phyloP scores from a whole-genome alignment of 2,329 filamentous ascomycete genomes.

The Penicillium sp. region DNA sequence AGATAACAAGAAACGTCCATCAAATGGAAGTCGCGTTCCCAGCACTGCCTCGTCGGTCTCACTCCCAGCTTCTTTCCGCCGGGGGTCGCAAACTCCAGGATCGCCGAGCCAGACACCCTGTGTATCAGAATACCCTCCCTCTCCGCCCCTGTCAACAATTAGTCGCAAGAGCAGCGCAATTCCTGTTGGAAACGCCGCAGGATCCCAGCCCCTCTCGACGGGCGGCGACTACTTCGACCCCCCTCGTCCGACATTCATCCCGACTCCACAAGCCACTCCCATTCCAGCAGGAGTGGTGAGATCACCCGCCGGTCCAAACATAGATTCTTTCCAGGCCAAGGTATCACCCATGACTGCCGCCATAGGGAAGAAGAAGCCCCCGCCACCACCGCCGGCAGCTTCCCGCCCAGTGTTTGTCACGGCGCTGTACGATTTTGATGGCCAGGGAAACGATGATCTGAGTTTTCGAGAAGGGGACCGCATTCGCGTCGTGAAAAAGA shows the following conservation, averaged over 20 bases:
- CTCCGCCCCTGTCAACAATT: background rate
- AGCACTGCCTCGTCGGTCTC: slow-evolving; percentile 31
- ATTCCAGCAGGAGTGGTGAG: slow-evolving; percentile 7
- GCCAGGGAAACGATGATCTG: slow-evolving; percentile 67
- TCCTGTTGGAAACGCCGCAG: slow-evolving; percentile 15
- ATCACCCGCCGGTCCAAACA: slow-evolving; percentile 35
- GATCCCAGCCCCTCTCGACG: slow-evolving; percentile 14
- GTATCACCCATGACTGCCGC: slow-evolving; percentile 8
- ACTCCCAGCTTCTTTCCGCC: slow-evolving; percentile 32
- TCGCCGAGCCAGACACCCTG: slow-evolving; percentile 27
- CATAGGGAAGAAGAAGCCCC: slow-evolving; percentile 71
- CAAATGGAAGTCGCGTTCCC: slow-evolving; percentile 42
- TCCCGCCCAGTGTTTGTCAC: slow-evolving; percentile 60
- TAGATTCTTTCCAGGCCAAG: slow-evolving; percentile 20
- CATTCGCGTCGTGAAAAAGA: slow-evolving; percentile 75
- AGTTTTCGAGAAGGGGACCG: slow-evolving; percentile 73
- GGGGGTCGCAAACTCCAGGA: slow-evolving; percentile 27
- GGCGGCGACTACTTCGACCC: slow-evolving; percentile 17
- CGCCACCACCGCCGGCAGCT: slow-evolving; percentile 64
- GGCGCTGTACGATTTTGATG: slow-evolving; percentile 72
- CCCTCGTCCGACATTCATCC: slow-evolving; percentile 4
- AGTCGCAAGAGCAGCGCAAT: slow-evolving; percentile 7
- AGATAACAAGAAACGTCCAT: slow-evolving; percentile 21
- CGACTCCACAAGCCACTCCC: slow-evolving; percentile 6
- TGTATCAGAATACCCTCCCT: slow-evolving; percentile 16